Base-by-base conservation (phyloP, 306 rosid species). In the Cucumis melo region DNA sequence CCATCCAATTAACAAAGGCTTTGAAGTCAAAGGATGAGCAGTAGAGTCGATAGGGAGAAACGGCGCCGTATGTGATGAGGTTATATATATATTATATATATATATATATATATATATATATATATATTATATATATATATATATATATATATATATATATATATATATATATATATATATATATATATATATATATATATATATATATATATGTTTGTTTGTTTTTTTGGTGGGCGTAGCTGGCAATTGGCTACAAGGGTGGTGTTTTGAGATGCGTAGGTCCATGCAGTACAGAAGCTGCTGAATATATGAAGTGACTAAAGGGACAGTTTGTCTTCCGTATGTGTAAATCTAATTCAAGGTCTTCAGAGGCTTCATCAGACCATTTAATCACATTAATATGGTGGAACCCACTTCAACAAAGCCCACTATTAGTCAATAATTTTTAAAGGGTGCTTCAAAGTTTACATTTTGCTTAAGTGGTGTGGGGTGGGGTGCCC, bases 251-350 rank as follows among this genome's bases (percentile, higher is more conserved):
- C 73, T 65, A 38, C 42, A 39, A 16, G 32, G 73, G 19, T 64
- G 72, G 53, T 17, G 56, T 20, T 66, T 66, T 66, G 34, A 7
- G 57, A 60, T 75, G 80, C 65, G 88, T 81, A 85, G 93, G 83
- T 84, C 89, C 81, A 55, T 68, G 9, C 64, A 77, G 80, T 63
- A 77, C 86, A 84, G 88, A 79, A 77, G 80, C 87, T 84, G 86
- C 78, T 73, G 67, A 77, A 87, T 85, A 85, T 80, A 77, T 82
- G 93, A 89, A 89, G 91, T 86, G 94, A 91, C 92, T 68, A 71
- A 80, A 87, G 88, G 87, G 86, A 79, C 87, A 84, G 82, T 79
- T 82, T 86, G 91, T 85, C 82, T 65, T 86, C 71, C 81, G 80
- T 88, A 84, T 81, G 87, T 83, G 90, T 87, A 85, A 53, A 81